Conservation (phyloP, 1,284 basidiomycete species). For the Naganishia sp. region DNA sequence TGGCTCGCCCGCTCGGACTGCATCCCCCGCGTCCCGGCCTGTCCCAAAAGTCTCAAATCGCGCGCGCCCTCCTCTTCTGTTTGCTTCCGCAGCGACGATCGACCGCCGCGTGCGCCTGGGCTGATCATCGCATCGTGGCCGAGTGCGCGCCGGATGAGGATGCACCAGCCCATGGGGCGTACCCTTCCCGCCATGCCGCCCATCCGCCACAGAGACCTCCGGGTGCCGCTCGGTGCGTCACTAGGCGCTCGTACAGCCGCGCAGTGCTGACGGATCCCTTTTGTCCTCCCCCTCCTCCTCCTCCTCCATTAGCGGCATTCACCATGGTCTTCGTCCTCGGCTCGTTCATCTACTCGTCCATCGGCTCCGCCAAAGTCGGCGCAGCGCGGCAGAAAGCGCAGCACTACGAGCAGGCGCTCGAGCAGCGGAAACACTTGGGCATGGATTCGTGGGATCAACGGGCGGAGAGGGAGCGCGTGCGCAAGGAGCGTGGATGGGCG, state of each 20-base stretch:
- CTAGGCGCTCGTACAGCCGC: too few relatives aligned
- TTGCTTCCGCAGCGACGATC: too few relatives aligned
- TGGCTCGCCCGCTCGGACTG: too few relatives aligned
- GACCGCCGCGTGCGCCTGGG: too few relatives aligned
- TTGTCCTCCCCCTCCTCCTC: too few relatives aligned
- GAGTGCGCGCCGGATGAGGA: neutral
- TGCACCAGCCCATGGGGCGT: neutral
- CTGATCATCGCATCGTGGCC: too few relatives aligned
- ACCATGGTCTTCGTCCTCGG: conserved; percentile 35
- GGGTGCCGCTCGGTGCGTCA: conserved; percentile 25
- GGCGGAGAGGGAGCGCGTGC: conserved; percentile 27
- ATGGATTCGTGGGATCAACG: conserved; percentile 31
- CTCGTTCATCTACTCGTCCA: conserved; percentile 33
- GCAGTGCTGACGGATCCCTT: neutral
- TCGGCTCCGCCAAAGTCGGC: conserved; percentile 25
- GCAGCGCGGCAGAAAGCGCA: conserved; percentile 12
- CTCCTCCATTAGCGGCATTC: conserved; percentile 28
- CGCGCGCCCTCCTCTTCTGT: too few relatives aligned
- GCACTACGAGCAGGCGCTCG: conserved; percentile 17
- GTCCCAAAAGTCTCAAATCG: too few relatives aligned
- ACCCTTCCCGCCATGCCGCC: conserved; percentile 14
- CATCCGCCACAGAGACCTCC: conserved; percentile 18
- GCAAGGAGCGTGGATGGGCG: conserved; percentile 23
- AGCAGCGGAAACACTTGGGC: conserved; percentile 28
- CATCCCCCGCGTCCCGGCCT: too few relatives aligned